Evolutionary conservation across 257 asterid species (phyloP).

Genomic region (Hygrophila difformis): DNA sequence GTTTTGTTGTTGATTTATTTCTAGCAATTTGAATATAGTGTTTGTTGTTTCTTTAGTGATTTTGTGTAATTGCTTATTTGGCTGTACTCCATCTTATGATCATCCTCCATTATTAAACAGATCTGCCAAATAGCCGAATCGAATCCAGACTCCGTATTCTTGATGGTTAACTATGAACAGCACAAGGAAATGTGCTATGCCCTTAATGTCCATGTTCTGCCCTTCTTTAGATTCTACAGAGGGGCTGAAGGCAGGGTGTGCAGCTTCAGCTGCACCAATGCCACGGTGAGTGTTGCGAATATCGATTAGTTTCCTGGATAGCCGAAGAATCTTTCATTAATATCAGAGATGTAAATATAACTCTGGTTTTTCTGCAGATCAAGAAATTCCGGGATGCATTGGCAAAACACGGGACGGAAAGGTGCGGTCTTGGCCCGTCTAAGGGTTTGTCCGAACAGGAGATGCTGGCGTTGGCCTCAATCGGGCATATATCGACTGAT

Average conservation of each 20-base stretch:
- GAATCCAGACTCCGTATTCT: conserved; percentile 56
- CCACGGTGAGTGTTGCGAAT: conserved; percentile 69
- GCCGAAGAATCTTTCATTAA: background rate
- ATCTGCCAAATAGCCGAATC: conserved; percentile 80
- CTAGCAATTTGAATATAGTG: background rate
- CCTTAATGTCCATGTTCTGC: conserved; percentile 72
- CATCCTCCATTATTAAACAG: conserved; percentile 29
- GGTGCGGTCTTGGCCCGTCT: conserved; percentile 52
- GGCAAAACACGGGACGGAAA: conserved; percentile 57
- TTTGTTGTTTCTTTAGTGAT: background rate
- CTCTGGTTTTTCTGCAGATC: conserved; percentile 41
- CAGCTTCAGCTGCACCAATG: conserved; percentile 93
- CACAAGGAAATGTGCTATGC: conserved; percentile 69
- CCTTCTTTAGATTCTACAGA: conserved; percentile 81
- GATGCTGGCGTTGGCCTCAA: conserved; percentile 60
- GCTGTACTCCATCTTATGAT: no score
- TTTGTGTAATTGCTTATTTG: no score
- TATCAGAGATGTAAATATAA: no score
- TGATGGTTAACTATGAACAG: conserved; percentile 75
- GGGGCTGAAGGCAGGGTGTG: conserved; percentile 75
- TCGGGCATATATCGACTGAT: conserved; percentile 35
- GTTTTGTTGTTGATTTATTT: background rate
- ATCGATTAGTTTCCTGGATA: no score
- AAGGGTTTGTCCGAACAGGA: conserved; percentile 77
- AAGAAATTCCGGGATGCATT: conserved; percentile 86